Base-by-base conservation (phyloP, 1,284 basidiomycete genomes). In the Inonotus hispidus region DNA sequence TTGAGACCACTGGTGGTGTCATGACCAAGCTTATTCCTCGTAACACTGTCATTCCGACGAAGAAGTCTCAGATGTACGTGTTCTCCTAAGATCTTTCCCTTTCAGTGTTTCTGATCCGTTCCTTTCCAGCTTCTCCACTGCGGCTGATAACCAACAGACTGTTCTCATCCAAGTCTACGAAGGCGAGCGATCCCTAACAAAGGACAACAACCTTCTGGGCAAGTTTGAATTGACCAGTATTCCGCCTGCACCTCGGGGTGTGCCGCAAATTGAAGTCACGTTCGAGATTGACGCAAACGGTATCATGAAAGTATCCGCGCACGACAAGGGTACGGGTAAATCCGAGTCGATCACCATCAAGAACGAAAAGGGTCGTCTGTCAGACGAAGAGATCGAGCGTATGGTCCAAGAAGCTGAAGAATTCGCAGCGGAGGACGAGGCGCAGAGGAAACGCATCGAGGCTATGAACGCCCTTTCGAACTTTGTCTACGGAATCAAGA, bases 1-100 rank as follows among this genome's bases (percentile, higher is more conserved):
- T 98, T 69, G 95, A 98, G 84, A 98, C 95, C 68, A 96, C 95
- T 53, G 96, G 96, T 66, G 96, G 95, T 77, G 95, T 98, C 69
- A 94, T 98, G 85, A 98, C 95, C 72, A 95, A 96, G 79, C 85
- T 98, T 70, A 96, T 96, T 70, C 83, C 91, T 64, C 91, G 95
- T 71, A 98, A 98, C 88, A 98, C 96, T 35, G 93, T 96, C 71
- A 93, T 99, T 68, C 95, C 95, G 61, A 98, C 96, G 72, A 93
- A 93, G 83, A 98, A 99, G 83, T 88, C 87, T 64, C 93, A 98
- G 78, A 96, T 96, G 85, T 86, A 66, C 2, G 81, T 75, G 8
- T 46, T 7, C 1, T 47, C 11, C 16, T 21, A 1, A 55, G 11
- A 39, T 11, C 21, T 29, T n/a, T 52, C 25, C 27, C 16, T 16